Conservation (phyloP, 73 alveolate genomes). For the Tetrahymena elliotti region DNA sequence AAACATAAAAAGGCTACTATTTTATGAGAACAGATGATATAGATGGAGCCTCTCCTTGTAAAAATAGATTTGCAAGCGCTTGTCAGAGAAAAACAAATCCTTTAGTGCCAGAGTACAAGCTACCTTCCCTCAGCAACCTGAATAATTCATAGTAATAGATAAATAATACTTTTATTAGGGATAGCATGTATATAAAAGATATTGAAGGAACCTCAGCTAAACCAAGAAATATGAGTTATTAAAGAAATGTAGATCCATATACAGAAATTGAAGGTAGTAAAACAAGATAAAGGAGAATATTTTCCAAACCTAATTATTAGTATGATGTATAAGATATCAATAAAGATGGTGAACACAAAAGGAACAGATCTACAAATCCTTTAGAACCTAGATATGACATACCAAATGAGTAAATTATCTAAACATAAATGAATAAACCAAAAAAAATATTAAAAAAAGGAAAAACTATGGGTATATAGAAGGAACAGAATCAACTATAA, state of each 20-base stretch:
- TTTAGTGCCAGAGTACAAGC: neutral
- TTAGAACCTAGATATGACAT: neutral
- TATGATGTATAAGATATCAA: neutral
- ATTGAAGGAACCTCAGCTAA: neutral
- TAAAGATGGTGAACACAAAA: neutral
- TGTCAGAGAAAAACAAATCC: neutral
- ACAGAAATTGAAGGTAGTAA: neutral
- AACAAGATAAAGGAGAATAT: neutral
- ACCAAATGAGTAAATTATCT: neutral
- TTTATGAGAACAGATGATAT: neutral
- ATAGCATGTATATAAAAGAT: neutral
- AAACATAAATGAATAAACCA: neutral
- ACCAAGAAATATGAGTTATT: neutral
- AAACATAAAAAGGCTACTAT: neutral
- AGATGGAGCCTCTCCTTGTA: neutral
- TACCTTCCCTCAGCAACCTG: neutral
- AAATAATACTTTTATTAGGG: neutral
- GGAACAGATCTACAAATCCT: neutral
- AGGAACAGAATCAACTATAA: neutral
- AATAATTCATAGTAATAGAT: neutral
- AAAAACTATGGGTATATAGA: neutral
- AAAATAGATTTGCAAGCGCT: neutral
- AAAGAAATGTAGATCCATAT: neutral
- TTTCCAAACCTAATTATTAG: neutral
- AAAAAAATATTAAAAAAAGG: neutral